phyloP scores from a whole-genome alignment of 306 rosid species.

The Inga oerstediana region DNA sequence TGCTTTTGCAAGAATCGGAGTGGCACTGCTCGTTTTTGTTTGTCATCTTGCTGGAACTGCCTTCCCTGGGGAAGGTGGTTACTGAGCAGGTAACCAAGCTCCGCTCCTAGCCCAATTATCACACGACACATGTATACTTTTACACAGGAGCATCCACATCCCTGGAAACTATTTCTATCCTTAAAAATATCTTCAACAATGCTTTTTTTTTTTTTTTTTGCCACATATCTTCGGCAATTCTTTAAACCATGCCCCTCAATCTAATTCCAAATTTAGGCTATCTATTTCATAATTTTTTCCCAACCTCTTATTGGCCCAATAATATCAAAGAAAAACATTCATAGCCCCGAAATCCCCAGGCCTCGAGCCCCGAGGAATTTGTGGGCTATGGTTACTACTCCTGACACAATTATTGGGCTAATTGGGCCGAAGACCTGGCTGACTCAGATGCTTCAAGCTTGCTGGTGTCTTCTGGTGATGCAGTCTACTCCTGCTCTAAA shows the following conservation, averaged over 20 bases:
- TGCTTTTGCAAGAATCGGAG: background rate
- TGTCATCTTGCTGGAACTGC: background rate
- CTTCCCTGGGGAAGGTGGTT: background rate
- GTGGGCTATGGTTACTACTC: background rate
- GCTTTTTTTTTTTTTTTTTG: too few species aligned
- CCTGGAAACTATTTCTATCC: too few species aligned
- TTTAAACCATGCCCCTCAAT: too few species aligned
- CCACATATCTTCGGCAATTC: too few species aligned
- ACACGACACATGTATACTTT: background rate
- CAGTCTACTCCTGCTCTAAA: too few species aligned
- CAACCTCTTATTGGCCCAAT: too few species aligned
- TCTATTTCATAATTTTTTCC: too few species aligned
- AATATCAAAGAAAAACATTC: too few species aligned
- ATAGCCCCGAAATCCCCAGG: too few species aligned
- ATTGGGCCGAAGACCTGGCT: conserved; percentile 1
- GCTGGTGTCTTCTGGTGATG: background rate
- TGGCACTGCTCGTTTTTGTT: too few species aligned
- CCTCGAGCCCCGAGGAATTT: background rate
- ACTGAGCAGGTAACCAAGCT: background rate
- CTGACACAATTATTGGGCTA: background rate
- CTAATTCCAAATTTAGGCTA: too few species aligned
- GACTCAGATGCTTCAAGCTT: background rate
- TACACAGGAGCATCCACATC: background rate
- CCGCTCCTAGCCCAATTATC: background rate
- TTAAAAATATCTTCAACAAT: too few species aligned